Conservation (phyloP, 441 rosid species). For the Aleurites moluccanus region DNA sequence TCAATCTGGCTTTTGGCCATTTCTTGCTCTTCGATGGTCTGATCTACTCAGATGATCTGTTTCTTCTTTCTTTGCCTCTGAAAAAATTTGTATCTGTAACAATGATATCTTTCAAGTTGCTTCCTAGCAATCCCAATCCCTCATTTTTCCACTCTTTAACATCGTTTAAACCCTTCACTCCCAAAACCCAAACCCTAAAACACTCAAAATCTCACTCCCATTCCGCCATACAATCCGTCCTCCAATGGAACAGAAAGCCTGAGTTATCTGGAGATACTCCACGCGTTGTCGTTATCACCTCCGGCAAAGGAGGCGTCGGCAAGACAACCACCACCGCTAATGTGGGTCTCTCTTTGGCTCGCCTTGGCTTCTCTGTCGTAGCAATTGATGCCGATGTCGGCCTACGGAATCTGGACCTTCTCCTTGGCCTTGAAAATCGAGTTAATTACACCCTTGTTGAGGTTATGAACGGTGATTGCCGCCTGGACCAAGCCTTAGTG, state of each 20-base stretch:
- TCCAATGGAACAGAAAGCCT: constrained; percentile 89
- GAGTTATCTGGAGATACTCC: constrained; percentile 88
- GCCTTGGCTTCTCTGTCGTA: constrained; percentile 84
- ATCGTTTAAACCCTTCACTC: constrained; percentile 26
- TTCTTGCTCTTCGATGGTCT: not conserved
- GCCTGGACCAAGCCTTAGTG: constrained; percentile 88
- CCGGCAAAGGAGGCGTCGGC: constrained; percentile 96
- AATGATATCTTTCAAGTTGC: constrained; percentile 50
- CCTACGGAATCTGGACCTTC: constrained; percentile 91
- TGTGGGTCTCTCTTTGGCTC: constrained; percentile 87
- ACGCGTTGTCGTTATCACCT: constrained; percentile 92
- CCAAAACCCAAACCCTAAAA: constrained; percentile 31
- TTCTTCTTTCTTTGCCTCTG: not conserved
- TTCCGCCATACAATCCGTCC: constrained; percentile 46
- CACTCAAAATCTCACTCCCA: constrained; percentile 27
- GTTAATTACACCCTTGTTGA: constrained; percentile 90
- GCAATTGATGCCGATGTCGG: constrained; percentile 93
- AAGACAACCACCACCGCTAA: constrained; percentile 95
- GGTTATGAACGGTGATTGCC: constrained; percentile 87
- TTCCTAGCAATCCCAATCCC: constrained; percentile 35
- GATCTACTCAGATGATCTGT: constrained; percentile 24
- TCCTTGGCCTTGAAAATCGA: constrained; percentile 87
- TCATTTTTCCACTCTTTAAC: constrained; percentile 31
- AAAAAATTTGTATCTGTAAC: constrained; percentile 10
- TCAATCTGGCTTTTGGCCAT: not conserved